phyloP scores from a whole-genome alignment of 768 basidiomycete genomes.

The Leccinum sublutescens region DNA sequence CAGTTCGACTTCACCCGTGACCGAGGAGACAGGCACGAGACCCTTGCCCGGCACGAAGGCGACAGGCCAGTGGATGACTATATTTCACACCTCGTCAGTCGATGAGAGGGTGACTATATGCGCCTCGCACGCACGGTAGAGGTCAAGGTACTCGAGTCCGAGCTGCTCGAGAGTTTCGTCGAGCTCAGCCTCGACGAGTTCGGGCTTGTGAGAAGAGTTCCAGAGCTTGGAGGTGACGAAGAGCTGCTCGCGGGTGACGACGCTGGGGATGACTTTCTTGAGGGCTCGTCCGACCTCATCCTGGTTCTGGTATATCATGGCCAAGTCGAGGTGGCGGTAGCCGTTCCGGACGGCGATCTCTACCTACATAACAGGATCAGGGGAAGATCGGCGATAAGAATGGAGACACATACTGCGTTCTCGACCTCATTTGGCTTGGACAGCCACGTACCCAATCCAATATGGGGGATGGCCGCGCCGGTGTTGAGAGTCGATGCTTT shows the following conservation, averaged over 20 bases:
- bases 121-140: conserved; percentile 56
- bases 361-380: conserved; percentile 44
- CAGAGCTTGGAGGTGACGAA: conserved; percentile 84
- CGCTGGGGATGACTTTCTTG: conserved; percentile 72
- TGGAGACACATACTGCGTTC: conserved; percentile 48
- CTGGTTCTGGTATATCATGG: conserved; percentile 79
- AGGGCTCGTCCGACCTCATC: conserved; percentile 71
- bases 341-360: conserved; percentile 72
- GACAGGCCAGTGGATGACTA: conserved; percentile 81
- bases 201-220: conserved; percentile 70
- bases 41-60: conserved; percentile 59
- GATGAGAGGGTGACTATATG: conserved; percentile 2
- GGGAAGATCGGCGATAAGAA: not conserved
- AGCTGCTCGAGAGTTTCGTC: conserved; percentile 74
- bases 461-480: conserved; percentile 62
- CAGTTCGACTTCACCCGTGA: conserved; percentile 47
- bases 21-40: conserved; percentile 49
- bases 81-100: not conserved
- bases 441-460: conserved; percentile 84
- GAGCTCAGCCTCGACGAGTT: conserved; percentile 68
- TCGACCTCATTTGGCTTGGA: conserved; percentile 76
- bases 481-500: conserved; percentile 41
- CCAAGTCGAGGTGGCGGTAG: conserved; percentile 84
- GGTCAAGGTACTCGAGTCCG: conserved; percentile 73
- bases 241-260: conserved; percentile 77